Percentiles rank a stretch among this genome's conserved stretches.
These are phyloP conservation scores for Psophocarpus tetragonolobus DNA, from an alignment of 306 rosid genomes.

Conservation along the genomic window DNA sequence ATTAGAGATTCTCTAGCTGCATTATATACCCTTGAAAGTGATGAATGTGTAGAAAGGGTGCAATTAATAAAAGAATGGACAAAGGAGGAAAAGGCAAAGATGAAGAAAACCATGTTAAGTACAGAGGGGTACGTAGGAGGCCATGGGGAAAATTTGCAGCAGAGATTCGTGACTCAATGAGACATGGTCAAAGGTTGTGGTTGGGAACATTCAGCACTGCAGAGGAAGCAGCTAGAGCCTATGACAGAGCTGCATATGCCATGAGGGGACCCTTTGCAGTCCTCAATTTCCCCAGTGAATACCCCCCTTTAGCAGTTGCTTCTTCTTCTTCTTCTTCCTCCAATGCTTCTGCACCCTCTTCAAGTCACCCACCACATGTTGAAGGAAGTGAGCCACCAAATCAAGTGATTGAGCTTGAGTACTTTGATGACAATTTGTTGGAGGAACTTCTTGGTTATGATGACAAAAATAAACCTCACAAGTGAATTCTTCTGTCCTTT, in stretches of 20 bases:
- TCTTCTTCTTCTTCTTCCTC: constrained; percentile 7
- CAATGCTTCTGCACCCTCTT: neutral
- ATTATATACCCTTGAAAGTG: constrained; percentile 26
- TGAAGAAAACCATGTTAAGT: constrained; percentile 36
- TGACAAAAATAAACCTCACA: constrained; percentile 40
- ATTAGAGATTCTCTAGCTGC: neutral
- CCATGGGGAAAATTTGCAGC: constrained; percentile 92
- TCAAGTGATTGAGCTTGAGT: constrained; percentile 73
- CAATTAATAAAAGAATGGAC: neutral
- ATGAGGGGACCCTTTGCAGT: constrained; percentile 80
- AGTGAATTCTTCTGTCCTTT: too few relatives aligned
- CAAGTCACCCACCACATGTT: neutral
- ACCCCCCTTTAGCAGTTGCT: constrained; percentile 25
- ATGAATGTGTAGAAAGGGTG: constrained; percentile 22
- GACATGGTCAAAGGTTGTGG: constrained; percentile 68
- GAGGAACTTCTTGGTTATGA: constrained; percentile 75
- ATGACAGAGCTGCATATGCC: constrained; percentile 77
- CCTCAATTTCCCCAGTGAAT: constrained; percentile 70
- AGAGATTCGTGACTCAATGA: constrained; percentile 73
- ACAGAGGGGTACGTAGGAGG: constrained; percentile 70
- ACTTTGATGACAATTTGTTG: constrained; percentile 59
- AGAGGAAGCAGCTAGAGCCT: constrained; percentile 88
- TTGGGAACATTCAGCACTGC: constrained; percentile 81
- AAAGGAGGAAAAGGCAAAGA: constrained; percentile 30
- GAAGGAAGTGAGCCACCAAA: constrained; percentile 10